Base-by-base conservation (phyloP, 2,329 filamentous ascomycete species). In the Didymella segeticola region DNA sequence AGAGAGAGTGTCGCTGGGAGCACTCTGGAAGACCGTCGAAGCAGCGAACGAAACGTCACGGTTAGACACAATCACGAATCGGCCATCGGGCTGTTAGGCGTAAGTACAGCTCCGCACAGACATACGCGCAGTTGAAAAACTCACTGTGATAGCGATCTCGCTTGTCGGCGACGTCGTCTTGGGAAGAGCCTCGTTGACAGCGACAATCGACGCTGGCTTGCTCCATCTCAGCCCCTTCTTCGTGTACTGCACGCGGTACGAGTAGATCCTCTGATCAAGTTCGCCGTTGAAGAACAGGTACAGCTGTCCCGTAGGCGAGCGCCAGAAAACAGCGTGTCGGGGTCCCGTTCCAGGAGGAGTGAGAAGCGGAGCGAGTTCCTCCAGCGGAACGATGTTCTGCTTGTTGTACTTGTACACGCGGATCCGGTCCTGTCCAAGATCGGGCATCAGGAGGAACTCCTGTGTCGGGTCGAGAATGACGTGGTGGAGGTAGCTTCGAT, bases 61-160 rank as follows among this genome's bases (percentile, higher is more conserved):
- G 55, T 87, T 88, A 1, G 87, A 88, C 33, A 89, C 80, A 62
- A 88, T 79, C 39, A 91, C 70, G 75, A 84, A 89, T 36, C 80
- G 83, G 51, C 79, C 75, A 51, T 78, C 75, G 12, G 49, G 49
- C 48, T 52, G 25, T 29, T 9, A 14, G 22, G 20, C 10, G n/a
- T 46, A 5, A 46, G 23, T 10, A 25, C 17, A 17, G 12, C 5
- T 19, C 8, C 4, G 6, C 15, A n/a, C 14, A 10, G 3, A 5
- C 9, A 31, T 23, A 23, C 5, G 11, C 11, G 7, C 8, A 11
- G 12, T 37, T n/a, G 31, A 2, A 45, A 23, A 33, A 37, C 46
- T 55, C 17, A 50, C 52, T 17, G 55, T 38, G 17, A 58, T 27
- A 23, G 56, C 56, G 27, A 58, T 47, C 37, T 58, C 56, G 45